A percentile compares a stretch with the other conserved stretches of the same genome.
Conservation (phyloP, 768 basidiomycete species). For the Collybia nuda region DNA sequence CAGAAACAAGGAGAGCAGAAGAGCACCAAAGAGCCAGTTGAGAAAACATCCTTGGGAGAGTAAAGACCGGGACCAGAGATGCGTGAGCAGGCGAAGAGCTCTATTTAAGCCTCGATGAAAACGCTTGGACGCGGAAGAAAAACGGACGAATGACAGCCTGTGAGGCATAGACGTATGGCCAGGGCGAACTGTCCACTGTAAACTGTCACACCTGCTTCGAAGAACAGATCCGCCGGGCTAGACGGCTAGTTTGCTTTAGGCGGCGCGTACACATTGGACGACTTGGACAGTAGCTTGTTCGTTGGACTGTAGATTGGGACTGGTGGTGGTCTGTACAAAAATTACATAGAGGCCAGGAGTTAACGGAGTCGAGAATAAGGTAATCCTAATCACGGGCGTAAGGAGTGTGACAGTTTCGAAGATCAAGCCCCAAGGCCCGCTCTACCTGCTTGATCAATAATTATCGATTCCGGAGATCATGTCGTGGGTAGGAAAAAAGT, state of each 20-base stretch:
- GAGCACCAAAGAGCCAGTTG: constrained; percentile 17
- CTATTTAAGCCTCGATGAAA: constrained; percentile 10
- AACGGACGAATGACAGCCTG: constrained; percentile 25
- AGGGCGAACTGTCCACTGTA: constrained; percentile 37
- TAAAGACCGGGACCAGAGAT: constrained; percentile 4
- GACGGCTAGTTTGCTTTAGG: no score
- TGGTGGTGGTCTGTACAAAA: no score
- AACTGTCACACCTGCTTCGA: constrained; percentile 11
- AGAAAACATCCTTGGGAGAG: constrained; percentile 19
- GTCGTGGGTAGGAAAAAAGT: not conserved
- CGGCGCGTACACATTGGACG: no score
- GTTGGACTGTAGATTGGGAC: no score
- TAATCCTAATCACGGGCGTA: no score
- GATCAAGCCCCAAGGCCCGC: constrained; percentile 8
- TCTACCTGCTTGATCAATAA: not conserved
- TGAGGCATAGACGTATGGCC: constrained; percentile 25
- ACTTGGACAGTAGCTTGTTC: no score
- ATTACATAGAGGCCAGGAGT: no score
- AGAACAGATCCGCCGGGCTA: not conserved
- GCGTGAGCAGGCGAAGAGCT: constrained; percentile 1
- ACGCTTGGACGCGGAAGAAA: constrained; percentile 17
- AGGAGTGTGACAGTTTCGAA: constrained; percentile 4
- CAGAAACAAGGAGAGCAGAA: constrained; percentile 27
- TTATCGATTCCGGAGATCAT: not conserved
- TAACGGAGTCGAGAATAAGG: no score